phyloP scores from a whole-genome alignment of 257 asterid species.

The Pogostemon cablin region DNA sequence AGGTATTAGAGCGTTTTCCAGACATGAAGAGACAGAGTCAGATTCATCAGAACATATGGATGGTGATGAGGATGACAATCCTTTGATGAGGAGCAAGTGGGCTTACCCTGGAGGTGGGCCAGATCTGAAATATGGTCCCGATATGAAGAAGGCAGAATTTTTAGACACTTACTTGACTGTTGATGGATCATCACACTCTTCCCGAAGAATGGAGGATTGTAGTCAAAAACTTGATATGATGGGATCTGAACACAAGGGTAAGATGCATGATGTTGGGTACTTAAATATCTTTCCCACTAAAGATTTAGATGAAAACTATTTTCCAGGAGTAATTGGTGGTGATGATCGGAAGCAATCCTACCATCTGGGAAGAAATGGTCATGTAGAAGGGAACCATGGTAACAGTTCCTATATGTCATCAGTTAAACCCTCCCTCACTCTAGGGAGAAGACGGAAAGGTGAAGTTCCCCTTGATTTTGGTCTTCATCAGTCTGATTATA shows the following conservation, averaged over 20 bases:
- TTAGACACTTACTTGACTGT: slow-evolving; percentile 41
- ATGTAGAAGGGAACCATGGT: slow-evolving; percentile 51
- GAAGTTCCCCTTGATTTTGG: slow-evolving; percentile 48
- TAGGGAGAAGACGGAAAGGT: slow-evolving; percentile 58
- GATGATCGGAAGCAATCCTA: slow-evolving; percentile 53
- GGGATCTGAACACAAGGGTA: slow-evolving; percentile 64
- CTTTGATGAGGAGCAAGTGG: slow-evolving; percentile 96
- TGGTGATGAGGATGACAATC: slow-evolving; percentile 75
- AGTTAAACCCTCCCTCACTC: slow-evolving; percentile 41
- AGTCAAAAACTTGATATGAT: slow-evolving; percentile 47
- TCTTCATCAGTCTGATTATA: slow-evolving; percentile 53
- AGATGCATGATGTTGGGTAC: slow-evolving; percentile 67
- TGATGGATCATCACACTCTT: slow-evolving; percentile 56
- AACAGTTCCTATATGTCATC: slow-evolving; percentile 54
- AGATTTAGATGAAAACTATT: slow-evolving; percentile 47
- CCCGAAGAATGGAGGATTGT: slow-evolving; percentile 46
- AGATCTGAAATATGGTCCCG: slow-evolving; percentile 50
- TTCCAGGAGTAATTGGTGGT: slow-evolving; percentile 49
- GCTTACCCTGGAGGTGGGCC: slow-evolving; percentile 77
- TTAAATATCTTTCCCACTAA: slow-evolving; percentile 47
- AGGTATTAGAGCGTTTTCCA: slow-evolving; percentile 45
- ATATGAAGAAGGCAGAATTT: slow-evolving; percentile 50
- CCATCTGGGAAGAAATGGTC: slow-evolving; percentile 64
- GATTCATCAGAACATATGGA: slow-evolving; percentile 87
- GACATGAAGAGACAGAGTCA: slow-evolving; percentile 88